These are phyloP conservation scores for Lotus japonicus DNA, from an alignment of 306 rosid genomes.

Conservation along the genomic window DNA sequence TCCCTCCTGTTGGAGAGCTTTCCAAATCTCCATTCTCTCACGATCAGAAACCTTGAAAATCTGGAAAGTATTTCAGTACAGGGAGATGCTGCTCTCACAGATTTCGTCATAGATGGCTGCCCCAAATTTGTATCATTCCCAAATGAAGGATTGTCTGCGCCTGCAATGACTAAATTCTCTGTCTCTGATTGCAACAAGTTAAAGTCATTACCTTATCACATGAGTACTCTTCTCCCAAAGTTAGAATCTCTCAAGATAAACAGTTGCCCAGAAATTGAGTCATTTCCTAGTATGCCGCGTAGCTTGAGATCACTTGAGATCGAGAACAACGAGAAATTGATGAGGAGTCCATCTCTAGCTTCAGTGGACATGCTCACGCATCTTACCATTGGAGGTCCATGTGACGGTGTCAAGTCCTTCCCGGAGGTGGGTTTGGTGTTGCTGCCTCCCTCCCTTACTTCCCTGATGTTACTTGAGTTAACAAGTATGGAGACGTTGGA, in stretches of 20 bases:
- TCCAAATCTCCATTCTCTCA: neutral
- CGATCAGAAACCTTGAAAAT: neutral
- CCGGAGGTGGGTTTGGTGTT: neutral
- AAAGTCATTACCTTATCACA: neutral
- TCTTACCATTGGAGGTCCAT: neutral
- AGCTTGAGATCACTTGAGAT: neutral
- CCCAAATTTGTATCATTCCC: neutral
- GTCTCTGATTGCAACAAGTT: neutral
- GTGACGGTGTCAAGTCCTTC: neutral
- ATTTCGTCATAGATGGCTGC: neutral
- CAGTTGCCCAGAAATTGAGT: neutral
- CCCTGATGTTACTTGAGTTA: rapidly evolving
- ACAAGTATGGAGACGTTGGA: no score
- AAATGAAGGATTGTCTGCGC: neutral
- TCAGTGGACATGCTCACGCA: neutral
- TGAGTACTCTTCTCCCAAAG: neutral
- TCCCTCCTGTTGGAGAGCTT: neutral
- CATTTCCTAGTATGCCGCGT: neutral
- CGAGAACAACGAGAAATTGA: neutral
- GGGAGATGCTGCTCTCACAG: neutral
- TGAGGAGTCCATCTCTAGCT: neutral
- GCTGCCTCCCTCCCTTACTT: neutral
- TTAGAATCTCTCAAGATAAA: rapidly evolving
- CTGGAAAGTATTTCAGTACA: neutral
- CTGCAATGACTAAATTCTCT: neutral